These are phyloP conservation scores for Macrocybe gigantea DNA, from an alignment of 768 basidiomycete species.

Conservation along the genomic window DNA sequence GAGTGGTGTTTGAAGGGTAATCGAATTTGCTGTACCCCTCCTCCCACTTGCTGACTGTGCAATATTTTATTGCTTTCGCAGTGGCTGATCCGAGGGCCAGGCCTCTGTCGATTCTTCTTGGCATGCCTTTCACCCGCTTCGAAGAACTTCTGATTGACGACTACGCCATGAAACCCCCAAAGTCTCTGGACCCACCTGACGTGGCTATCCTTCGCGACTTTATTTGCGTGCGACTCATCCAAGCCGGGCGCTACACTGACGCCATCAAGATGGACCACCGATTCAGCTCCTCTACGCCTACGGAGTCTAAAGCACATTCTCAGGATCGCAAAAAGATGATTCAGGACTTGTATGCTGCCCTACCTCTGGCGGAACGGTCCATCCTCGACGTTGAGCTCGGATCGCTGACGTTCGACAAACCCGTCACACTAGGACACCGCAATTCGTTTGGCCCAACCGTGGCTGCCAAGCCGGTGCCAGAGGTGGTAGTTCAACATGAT, in stretches of 20 bases:
- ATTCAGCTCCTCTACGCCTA: slow-evolving; percentile 41
- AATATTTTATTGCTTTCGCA: slow-evolving; percentile 15
- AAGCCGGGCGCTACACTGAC: slow-evolving; percentile 62
- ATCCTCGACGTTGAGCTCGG: slow-evolving; percentile 58
- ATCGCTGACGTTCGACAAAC: slow-evolving; percentile 10
- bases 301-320: slow-evolving; percentile 31
- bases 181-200: slow-evolving; percentile 37
- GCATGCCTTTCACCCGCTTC: slow-evolving; percentile 57
- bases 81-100: slow-evolving; percentile 49
- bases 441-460: slow-evolving; percentile 8
- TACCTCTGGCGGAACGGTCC: slow-evolving; percentile 59
- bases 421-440: background rate
- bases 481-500: background rate
- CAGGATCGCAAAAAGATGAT: slow-evolving; percentile 65
- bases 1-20: slow-evolving; percentile 34
- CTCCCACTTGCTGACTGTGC: background rate
- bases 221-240: slow-evolving; percentile 72
- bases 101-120: slow-evolving; percentile 56
- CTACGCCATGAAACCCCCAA: slow-evolving; percentile 54
- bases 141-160: slow-evolving; percentile 56
- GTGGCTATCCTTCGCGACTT: slow-evolving; percentile 67
- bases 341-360: slow-evolving; percentile 56
- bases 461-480: background rate
- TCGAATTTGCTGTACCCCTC: slow-evolving; percentile 59
- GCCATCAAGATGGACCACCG: slow-evolving; percentile 72